Base-by-base conservation (phyloP, 2,329 filamentous ascomycete species). In the Claviceps paspali region DNA sequence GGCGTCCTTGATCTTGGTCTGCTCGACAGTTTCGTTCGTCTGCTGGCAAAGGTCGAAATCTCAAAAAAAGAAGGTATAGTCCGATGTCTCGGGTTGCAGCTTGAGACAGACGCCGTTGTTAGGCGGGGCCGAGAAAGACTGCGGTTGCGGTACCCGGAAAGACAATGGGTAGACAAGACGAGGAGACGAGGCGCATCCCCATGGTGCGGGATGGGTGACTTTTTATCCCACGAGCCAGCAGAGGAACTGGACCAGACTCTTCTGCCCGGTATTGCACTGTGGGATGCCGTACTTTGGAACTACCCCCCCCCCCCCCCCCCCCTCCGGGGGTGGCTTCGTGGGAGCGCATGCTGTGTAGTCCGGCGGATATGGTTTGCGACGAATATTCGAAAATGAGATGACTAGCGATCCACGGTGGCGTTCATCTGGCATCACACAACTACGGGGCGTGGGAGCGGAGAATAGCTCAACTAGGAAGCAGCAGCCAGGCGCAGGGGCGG, bases 211-310 rank as follows among this genome's bases (percentile, higher is more conserved):
- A 30, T 31, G 29, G 37, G 15, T 33, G 40, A 36, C 30, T 34
- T 36, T 41, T 41, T 41, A 41, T 39, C 37, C 33, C 33, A 39
- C 33, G 24, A 34, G 36, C 26, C 33, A 32, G 26, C 14, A 30
- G 36, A 39, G 34, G 14, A 35, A 31, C 11, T 28, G 10, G n/a
- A 39, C 36, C 30, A 37, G 27, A 34, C 29, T 32, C 17, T 34
- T 19, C n/a, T 33, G 34, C 29, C 33, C 19, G 29, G 40, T 24
- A 15, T 33, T 17, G 29, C 23, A 21, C 28, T 27, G 37, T 39
- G 21, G 34, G 33, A 41, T 41, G 22, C 37, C 37, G 33, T 17
- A 3, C 21, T 14, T 17, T 5, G 21, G 12, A n/a, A n/a, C n/a
- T n/a, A 26, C 10, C 1, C 24, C 24, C 24, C 3, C 3, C 24